Base-by-base conservation (phyloP, 2,329 filamentous ascomycete genomes). In the Chrysosphaeria jannelii region DNA sequence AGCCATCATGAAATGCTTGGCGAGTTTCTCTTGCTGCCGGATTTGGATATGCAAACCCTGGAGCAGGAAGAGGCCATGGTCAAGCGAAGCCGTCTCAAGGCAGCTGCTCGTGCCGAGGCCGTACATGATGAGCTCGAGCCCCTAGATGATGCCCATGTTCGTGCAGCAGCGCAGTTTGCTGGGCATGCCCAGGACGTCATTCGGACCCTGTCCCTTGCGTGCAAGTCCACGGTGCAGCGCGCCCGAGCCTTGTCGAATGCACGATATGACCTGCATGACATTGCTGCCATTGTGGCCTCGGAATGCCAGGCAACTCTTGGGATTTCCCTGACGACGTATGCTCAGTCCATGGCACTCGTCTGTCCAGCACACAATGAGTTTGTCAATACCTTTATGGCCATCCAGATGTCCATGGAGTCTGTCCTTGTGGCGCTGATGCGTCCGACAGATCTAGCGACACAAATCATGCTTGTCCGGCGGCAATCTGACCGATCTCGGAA, bases 1-100 rank as follows among this genome's bases (percentile, higher is more conserved):
- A 61, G 76, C 1, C 90, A 75, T 1, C 88, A 97, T 38, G 85
- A 97, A 46, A 76, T 93, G 57, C 56, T 97, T 3, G 97, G 85
- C 88, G 85, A 97, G 36, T 97, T 97, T 46, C 90, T 97, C 44
- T 56, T 97, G 1, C 79, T 97, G 8, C 85, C 85, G 2, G 85
- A 97, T 34, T 62, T 97, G 23, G 75, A 90, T 39, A n/a, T n/a
- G n/a, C n/a, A n/a, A n/a, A n/a, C n/a, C n/a, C n/a, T n/a, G n/a
- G n/a, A n/a, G n/a, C 16, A 18, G 16, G 58, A 74, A 0, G 65
- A 76, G 11, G 76, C 79, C 60, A 81, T 93, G 55, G 69, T 74
- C 25, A 69, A 89, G 40, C 63, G 85, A 23, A 89, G 74, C 31
- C 64, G 65, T 26, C 62, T 78, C 30, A 97, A 97, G 44, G 72